phyloP scores from a whole-genome alignment of 2,329 filamentous ascomycete species.

The Alternaria ventricosa region DNA sequence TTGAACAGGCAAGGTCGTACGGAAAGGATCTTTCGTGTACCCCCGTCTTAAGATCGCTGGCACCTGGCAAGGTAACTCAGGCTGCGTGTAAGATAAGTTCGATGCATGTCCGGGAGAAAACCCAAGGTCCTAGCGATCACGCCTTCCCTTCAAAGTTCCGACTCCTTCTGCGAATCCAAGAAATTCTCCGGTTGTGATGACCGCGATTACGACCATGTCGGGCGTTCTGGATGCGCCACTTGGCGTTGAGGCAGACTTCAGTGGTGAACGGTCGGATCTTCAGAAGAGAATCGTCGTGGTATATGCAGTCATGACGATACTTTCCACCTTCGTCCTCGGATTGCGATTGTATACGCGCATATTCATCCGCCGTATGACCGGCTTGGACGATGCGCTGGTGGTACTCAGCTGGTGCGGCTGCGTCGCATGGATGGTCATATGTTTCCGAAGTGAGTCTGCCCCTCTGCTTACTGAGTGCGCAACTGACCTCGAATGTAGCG shows the following conservation, averaged over 20 bases:
- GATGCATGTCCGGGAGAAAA: background rate
- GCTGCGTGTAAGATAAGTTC: slow-evolving; percentile 14
- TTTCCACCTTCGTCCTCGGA: slow-evolving; percentile 17
- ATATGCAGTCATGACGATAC: slow-evolving; percentile 16
- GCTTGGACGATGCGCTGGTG: slow-evolving; percentile 22
- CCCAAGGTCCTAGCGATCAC: background rate
- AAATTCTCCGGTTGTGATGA: slow-evolving; percentile 1
- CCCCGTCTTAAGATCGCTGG: slow-evolving; percentile 3
- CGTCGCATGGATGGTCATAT: slow-evolving; percentile 21
- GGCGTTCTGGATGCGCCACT: slow-evolving; percentile 17
- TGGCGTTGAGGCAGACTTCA: slow-evolving; percentile 12
- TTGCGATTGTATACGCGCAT: slow-evolving; percentile 26
- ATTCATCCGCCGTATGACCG: slow-evolving; percentile 14
- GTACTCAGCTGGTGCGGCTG: slow-evolving; percentile 23
- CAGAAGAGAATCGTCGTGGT: slow-evolving; percentile 18
- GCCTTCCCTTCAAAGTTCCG: background rate
- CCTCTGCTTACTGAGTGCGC: background rate
- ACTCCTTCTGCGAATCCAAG: background rate
- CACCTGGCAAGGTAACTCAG: slow-evolving; percentile 3
- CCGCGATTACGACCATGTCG: background rate
- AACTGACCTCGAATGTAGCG: slow-evolving; percentile 8
- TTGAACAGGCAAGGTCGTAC: slow-evolving; percentile 10
- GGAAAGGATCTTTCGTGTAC: background rate
- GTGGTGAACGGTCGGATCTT: slow-evolving; percentile 15
- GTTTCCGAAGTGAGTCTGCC: slow-evolving; percentile 11